These are phyloP conservation scores for Geosmithia morbida DNA, from an alignment of 2,329 filamentous ascomycete genomes.

Conservation along the genomic window DNA sequence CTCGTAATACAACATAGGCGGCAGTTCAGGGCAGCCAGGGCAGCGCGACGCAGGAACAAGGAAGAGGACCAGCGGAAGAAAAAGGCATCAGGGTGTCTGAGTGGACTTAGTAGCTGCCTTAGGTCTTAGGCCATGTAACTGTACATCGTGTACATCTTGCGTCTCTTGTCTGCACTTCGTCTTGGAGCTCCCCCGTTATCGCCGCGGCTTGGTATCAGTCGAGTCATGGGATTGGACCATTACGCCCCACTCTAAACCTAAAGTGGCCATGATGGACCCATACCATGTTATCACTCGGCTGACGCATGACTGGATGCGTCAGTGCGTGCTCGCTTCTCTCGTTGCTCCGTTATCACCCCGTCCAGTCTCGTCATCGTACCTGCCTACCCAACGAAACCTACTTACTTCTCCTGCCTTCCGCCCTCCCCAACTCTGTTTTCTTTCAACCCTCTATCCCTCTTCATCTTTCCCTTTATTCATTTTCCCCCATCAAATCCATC, in stretches of 20 bases:
- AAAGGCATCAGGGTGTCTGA: background rate
- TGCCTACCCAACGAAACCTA: constrained; percentile 2
- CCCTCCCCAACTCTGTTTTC: constrained; percentile 11
- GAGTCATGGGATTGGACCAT: constrained; percentile 1
- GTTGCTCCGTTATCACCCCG: constrained; percentile 12
- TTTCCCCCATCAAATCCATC: constrained; percentile 6
- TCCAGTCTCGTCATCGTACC: constrained; percentile 4
- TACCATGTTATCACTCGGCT: constrained; percentile 15
- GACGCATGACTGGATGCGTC: constrained; percentile 17
- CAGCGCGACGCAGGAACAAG: background rate
- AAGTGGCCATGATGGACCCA: background rate
- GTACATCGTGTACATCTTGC: background rate
- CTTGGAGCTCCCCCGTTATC: constrained; percentile 3
- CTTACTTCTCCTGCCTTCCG: constrained; percentile 9
- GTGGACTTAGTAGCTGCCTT: too few relatives aligned
- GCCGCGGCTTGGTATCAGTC: constrained; percentile 4
- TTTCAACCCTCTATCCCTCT: constrained; percentile 8
- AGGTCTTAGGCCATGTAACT: background rate
- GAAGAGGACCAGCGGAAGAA: background rate
- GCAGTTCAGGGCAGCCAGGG: background rate
- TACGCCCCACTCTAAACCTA: constrained; percentile 1
- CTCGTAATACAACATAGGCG: too few relatives aligned
- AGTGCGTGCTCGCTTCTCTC: constrained; percentile 8
- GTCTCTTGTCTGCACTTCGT: background rate
- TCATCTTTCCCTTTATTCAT: constrained; percentile 8